Percentiles rank a stretch among this genome's conserved stretches.
These are phyloP conservation scores for Myochromella boudieri DNA, from an alignment of 768 basidiomycete genomes.

Conservation along the genomic window DNA sequence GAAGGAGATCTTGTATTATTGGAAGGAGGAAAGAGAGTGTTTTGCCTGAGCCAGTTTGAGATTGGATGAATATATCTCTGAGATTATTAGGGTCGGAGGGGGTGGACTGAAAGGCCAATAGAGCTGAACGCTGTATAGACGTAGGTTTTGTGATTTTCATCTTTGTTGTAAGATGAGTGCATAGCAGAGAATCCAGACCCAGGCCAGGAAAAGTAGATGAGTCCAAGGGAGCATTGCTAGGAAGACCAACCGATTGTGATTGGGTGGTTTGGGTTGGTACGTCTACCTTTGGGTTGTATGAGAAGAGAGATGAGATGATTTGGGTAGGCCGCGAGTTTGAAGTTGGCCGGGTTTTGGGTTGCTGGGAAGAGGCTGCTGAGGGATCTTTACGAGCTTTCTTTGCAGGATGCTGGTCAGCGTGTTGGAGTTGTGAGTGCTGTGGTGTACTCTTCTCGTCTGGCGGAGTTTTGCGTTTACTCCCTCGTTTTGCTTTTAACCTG, in stretches of 20 bases:
- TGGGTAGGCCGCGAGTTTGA: slow-evolving; percentile 41
- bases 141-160: slow-evolving; percentile 87
- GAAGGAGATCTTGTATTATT: slow-evolving; percentile 91
- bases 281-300: slow-evolving; percentile 76
- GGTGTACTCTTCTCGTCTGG: slow-evolving; percentile 30
- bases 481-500: slow-evolving; percentile 77
- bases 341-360: slow-evolving; percentile 22
- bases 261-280: slow-evolving; percentile 27
- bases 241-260: slow-evolving; percentile 34
- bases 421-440: slow-evolving; percentile 17
- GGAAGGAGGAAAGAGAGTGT: slow-evolving; percentile 92
- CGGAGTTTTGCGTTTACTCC: slow-evolving; percentile 56
- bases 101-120: slow-evolving; percentile 48
- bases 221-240: slow-evolving; percentile 86
- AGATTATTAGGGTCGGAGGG: slow-evolving; percentile 34
- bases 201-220: slow-evolving; percentile 80
- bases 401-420: slow-evolving; percentile 31
- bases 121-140: slow-evolving; percentile 81
- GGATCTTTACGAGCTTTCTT: slow-evolving; percentile 41
- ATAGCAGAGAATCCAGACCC: slow-evolving; percentile 80
- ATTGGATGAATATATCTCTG: slow-evolving; percentile 90
- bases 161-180: slow-evolving; percentile 74
- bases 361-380: slow-evolving; percentile 18
- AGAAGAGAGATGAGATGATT: slow-evolving; percentile 88
- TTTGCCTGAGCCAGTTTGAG: slow-evolving; percentile 97